Conservation (phyloP, 331 rosid species). For the Acacia pycnantha region DNA sequence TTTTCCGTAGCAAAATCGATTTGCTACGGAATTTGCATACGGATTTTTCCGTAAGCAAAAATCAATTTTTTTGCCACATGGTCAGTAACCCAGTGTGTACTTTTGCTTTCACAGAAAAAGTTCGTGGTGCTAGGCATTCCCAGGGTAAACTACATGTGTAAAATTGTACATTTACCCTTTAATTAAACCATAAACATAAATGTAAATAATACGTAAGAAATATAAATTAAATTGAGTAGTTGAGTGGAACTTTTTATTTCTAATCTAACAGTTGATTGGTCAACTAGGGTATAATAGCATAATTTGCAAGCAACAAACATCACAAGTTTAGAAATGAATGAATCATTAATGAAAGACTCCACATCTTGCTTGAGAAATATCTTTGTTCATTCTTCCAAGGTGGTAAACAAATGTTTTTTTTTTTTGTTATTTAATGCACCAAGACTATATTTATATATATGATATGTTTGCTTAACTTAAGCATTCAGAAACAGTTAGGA, state of each 20-base stretch:
- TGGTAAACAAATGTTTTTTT: background rate
- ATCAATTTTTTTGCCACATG: too few species aligned
- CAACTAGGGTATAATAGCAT: background rate
- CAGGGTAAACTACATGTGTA: too few species aligned
- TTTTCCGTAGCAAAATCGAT: too few species aligned
- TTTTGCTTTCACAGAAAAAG: too few species aligned
- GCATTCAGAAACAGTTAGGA: slow-evolving; percentile 10
- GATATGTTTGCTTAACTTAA: background rate
- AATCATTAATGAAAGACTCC: background rate
- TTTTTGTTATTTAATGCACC: background rate
- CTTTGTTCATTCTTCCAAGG: slow-evolving; percentile 17
- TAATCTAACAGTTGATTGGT: background rate
- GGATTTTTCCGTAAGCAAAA: too few species aligned
- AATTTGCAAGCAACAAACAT: slow-evolving; percentile 17
- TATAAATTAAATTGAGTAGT: background rate
- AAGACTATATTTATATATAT: background rate
- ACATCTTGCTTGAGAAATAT: background rate
- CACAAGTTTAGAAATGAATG: background rate
- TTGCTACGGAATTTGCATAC: too few species aligned
- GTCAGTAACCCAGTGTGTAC: too few species aligned
- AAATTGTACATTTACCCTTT: too few species aligned
- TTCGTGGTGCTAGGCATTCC: too few species aligned
- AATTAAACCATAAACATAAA: background rate
- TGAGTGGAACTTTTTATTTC: background rate
- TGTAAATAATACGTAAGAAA: background rate